Conservation (phyloP, 495 filamentous ascomycete species). For the Parachaetomium inaequale region DNA sequence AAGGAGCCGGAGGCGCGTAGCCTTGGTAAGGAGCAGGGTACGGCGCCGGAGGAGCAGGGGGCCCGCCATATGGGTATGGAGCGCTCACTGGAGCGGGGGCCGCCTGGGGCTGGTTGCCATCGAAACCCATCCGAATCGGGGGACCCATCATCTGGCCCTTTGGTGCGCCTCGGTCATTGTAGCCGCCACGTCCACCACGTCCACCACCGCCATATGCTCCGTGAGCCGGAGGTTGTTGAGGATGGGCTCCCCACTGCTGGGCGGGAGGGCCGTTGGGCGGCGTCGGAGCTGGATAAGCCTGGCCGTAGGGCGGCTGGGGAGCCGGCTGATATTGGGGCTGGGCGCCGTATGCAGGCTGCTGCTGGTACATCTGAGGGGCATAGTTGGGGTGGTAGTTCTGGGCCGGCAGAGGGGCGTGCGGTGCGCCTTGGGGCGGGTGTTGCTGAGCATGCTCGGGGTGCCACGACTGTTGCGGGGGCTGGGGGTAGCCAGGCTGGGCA, state of each 20-base stretch:
- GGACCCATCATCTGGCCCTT: conserved; percentile 55
- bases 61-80: conserved; percentile 37
- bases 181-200: conserved; percentile 51
- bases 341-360: conserved; percentile 23
- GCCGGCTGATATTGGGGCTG: conserved; percentile 27
- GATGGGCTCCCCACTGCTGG: conserved; percentile 34
- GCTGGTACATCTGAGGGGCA: conserved; percentile 46
- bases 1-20: conserved; percentile 36
- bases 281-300: conserved; percentile 33
- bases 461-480: conserved; percentile 28
- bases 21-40: conserved; percentile 36
- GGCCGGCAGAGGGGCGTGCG: conserved; percentile 39
- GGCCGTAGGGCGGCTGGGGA: conserved; percentile 34
- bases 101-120: conserved; percentile 38
- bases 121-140: conserved; percentile 57
- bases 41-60: conserved; percentile 33
- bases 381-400: conserved; percentile 52
- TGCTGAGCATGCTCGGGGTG: conserved; percentile 30
- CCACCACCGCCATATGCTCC: conserved; percentile 46
- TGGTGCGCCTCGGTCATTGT: conserved; percentile 45
- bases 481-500: conserved; percentile 24
- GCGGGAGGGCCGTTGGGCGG: conserved; percentile 35
- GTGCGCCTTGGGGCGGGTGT: conserved; percentile 19
- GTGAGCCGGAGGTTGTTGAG: conserved; percentile 44
- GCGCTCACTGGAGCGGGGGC: conserved; percentile 44